Base-by-base conservation (phyloP, 352 stramenopile genomes). In the Globisporangium echinulatum region DNA sequence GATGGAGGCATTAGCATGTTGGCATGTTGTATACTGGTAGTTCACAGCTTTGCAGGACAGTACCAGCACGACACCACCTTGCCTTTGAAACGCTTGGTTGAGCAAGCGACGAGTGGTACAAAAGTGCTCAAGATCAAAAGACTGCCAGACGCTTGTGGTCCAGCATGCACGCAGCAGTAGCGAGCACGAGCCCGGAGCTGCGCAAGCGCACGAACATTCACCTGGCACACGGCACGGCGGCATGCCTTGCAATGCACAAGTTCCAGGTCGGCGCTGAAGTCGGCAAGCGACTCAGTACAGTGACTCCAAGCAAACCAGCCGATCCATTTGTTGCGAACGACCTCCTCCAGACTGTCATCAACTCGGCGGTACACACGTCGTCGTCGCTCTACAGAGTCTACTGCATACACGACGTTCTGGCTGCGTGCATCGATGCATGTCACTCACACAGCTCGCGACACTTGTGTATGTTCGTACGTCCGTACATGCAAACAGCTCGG, bases 281-380 rank as follows among this genome's bases (percentile, higher is more conserved):
- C 6, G 55, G 49, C 36, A 33, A 63, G 33, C 58, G 38, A 4
- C 14, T 44, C 11, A 19, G 52, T 2, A n/a, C 10, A 33, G 25
- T 2, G 25, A 7, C 0, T 7, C n/a, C 8, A 13, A 3, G 33
- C 9, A 17, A 39, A 8, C 42, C n/a, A 42, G 17, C 37, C 19
- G 25, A 43, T 7, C 33, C 17, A 15, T 33, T 37, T 52, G 37
- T 43, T 8, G 40, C 54, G 7, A 55, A 62, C 56, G 63, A 76
- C 46, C 6, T 73, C 2, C 39, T 77, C 3, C 69, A 77, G 43
- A 62, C 62, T 2, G 61, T 72, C n/a, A 70, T 77, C 53, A 77
- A 68, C 43, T 71, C 69, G 1, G 56, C 66, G 1, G 66, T 77
- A 63, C 36, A 49, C 48, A 8, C 39, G 4, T 37, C 49, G 14